These are phyloP conservation scores for Spinellus fusiger DNA, from an alignment of 192 early-diverging fungal genomes.

Conservation along the genomic window DNA sequence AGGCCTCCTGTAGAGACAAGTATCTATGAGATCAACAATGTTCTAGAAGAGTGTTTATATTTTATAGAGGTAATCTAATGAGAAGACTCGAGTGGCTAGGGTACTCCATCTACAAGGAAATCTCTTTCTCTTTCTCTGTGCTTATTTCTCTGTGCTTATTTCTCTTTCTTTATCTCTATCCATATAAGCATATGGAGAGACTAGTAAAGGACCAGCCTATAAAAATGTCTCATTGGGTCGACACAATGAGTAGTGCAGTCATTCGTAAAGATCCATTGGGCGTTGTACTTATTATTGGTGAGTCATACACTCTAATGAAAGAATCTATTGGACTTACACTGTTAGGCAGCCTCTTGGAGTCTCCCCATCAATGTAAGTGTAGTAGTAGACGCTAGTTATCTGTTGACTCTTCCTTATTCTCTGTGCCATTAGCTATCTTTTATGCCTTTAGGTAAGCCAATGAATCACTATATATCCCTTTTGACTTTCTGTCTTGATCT, in stretches of 20 bases:
- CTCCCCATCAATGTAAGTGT: not conserved
- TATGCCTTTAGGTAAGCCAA: not conserved
- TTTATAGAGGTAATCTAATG: conserved; percentile 23
- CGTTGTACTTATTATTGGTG: conserved; percentile 63
- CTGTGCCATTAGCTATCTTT: conserved; percentile 3
- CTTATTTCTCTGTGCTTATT: not conserved
- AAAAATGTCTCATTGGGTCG: conserved; percentile 28
- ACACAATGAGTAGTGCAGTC: conserved; percentile 40
- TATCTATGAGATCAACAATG: conserved; percentile 47
- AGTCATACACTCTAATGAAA: conserved; percentile 57
- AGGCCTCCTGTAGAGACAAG: conserved; percentile 50
- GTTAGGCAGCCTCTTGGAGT: not conserved
- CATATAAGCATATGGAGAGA: conserved; percentile 48
- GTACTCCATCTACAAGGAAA: too few relatives aligned
- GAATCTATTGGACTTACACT: not conserved
- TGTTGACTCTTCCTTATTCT: too few relatives aligned
- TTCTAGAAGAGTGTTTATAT: conserved; percentile 39
- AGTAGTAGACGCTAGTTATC: too few relatives aligned
- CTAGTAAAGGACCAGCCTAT: conserved; percentile 46
- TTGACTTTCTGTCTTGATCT: conserved; percentile 23
- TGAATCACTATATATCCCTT: not conserved
- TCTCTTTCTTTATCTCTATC: not conserved
- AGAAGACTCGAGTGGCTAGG: too few relatives aligned
- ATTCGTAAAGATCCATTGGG: conserved; percentile 76
- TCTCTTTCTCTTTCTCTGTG: too few relatives aligned